Evolutionary conservation across 1,284 basidiomycete species (phyloP).

Genomic region (Tremellales sp.): DNA sequence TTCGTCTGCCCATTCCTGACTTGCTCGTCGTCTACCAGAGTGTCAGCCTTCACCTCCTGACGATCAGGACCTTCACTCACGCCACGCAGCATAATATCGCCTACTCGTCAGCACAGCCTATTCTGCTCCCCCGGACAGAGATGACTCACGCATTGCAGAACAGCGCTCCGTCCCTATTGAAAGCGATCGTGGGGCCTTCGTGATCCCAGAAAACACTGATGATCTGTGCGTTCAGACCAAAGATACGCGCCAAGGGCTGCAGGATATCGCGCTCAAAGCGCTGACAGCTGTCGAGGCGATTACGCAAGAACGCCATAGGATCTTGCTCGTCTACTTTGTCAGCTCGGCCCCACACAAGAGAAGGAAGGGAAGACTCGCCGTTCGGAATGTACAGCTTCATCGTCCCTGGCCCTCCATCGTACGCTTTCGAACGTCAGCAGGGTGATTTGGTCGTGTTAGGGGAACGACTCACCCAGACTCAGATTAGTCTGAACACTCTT

Average conservation of each 20-base stretch:
- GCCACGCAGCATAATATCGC: constrained; percentile 82
- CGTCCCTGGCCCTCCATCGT: constrained; percentile 10
- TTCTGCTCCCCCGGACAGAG: neutral
- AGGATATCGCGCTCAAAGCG: constrained; percentile 67
- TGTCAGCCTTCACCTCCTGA: neutral
- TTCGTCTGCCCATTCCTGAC: constrained; percentile 56
- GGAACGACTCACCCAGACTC: constrained; percentile 54
- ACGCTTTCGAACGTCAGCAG: no score
- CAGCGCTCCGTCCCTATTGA: constrained; percentile 84
- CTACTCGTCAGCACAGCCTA: constrained; percentile 7
- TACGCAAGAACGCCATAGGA: neutral
- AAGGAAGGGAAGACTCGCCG: constrained; percentile 56
- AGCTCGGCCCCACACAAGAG: neutral
- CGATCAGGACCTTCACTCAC: constrained; percentile 53
- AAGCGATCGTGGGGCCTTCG: constrained; percentile 79
- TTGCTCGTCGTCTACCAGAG: constrained; percentile 67
- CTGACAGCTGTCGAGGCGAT: constrained; percentile 21
- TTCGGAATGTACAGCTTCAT: constrained; percentile 65
- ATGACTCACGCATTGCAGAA: constrained; percentile 76
- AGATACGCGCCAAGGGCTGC: constrained; percentile 35
- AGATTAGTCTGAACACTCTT: constrained; percentile 67
- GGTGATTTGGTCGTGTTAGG: neutral
- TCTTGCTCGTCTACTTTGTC: neutral
- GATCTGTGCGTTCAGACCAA: constrained; percentile 40
- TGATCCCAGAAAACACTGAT: constrained; percentile 85